A percentile compares a stretch with the other conserved stretches of the same genome.
phyloP scores from a whole-genome alignment of 345 rosid species.

The Rhodamnia rubescens region DNA sequence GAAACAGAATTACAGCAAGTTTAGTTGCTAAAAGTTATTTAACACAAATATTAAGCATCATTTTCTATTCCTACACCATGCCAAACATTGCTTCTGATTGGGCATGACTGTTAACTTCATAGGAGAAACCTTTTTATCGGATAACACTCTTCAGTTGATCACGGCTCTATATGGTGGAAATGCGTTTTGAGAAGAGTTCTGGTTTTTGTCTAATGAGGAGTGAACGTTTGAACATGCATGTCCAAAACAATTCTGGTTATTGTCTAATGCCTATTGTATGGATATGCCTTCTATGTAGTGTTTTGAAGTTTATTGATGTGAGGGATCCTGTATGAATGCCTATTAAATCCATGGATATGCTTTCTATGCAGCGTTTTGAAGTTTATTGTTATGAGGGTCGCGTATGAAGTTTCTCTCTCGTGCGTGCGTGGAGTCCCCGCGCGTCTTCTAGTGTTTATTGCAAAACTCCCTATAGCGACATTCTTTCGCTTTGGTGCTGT shows the following conservation, averaged over 20 bases:
- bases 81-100: background rate
- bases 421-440: background rate
- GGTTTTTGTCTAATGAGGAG: background rate
- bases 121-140: background rate
- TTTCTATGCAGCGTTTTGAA: background rate
- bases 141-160: background rate
- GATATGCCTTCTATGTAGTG: too few relatives aligned
- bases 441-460: background rate
- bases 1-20: background rate
- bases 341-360: background rate
- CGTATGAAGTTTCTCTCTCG: background rate
- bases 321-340: too few relatives aligned
- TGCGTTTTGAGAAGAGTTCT: background rate
- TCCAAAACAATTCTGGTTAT: background rate
- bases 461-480: constrained; percentile 63
- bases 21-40: background rate
- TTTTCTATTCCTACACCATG: background rate
- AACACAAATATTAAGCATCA: background rate
- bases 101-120: background rate
- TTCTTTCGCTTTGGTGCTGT: constrained; percentile 85
- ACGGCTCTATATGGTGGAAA: too few relatives aligned
- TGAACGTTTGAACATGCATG: background rate
- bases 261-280: background rate
- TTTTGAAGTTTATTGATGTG: too few relatives aligned
- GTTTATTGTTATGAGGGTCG: background rate